Conservation (phyloP, 768 basidiomycete genomes). For the Rickenella mellea region DNA sequence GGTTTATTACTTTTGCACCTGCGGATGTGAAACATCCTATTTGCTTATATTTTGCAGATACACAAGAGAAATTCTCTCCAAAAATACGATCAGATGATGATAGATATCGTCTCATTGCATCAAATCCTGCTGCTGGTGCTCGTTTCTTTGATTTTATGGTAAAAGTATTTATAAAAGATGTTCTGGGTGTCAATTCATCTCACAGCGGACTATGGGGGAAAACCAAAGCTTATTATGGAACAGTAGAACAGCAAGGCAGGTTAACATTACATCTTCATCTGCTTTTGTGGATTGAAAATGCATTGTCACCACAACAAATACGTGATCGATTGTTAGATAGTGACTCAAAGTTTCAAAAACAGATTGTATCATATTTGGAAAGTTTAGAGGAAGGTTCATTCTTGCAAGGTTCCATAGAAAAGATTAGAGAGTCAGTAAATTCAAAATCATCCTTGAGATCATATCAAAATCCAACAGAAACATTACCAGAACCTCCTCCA, state of each 20-base stretch:
- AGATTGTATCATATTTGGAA: conserved; percentile 22
- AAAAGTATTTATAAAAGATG: conserved; percentile 6
- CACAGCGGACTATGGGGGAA: conserved; percentile 10
- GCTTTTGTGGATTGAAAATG: conserved; percentile 9
- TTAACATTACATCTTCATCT: conserved; percentile 15
- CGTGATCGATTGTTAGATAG: conserved; percentile 15
- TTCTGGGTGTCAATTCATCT: not conserved
- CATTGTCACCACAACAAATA: conserved; percentile 22
- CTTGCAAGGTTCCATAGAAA: conserved; percentile 11
- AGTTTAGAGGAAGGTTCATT: conserved; percentile 22
- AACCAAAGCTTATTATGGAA: conserved; percentile 10
- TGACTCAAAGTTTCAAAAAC: conserved; percentile 15
- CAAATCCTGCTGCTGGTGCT: conserved; percentile 3
- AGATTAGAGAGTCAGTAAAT: conserved; percentile 8
- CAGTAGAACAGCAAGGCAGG: conserved; percentile 9
- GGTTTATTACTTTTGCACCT: conserved; percentile 17
- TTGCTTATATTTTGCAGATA: conserved; percentile 9
- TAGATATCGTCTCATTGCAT: not conserved
- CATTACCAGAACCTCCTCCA: conserved; percentile 16
- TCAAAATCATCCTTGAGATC: not conserved
- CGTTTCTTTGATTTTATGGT: conserved; percentile 5
- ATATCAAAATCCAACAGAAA: conserved; percentile 15
- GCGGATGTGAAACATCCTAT: conserved; percentile 12
- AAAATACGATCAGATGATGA: not conserved
- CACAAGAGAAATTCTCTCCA: conserved; percentile 1